Base-by-base conservation (phyloP, 768 basidiomycete genomes). In the Tulasnella sp. region DNA sequence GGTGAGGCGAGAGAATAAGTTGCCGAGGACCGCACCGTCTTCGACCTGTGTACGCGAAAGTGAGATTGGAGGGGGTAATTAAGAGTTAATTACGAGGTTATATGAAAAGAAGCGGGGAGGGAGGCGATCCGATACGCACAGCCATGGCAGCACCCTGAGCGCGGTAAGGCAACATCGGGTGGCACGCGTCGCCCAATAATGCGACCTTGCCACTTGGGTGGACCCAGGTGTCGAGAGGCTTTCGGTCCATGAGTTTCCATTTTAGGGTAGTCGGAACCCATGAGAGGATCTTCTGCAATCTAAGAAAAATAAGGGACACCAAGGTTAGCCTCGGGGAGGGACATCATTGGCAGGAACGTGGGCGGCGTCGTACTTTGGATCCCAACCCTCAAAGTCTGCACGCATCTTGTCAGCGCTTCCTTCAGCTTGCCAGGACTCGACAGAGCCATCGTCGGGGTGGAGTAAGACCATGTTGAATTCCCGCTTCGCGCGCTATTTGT, bases 141-240 rank as follows among this genome's bases (percentile, higher is more conserved):
- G 89, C 84, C 83, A 86, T 89, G 16, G 89, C 88, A 46, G 89
- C 86, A 8, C 89, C 89, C 83, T 90, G 90, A 0, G 89, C 90
- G 19, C 87, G 86, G 81, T 89, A 89, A 2, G 89, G 89, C 82
- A 90, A 84, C 88, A 90, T 90, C 1, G 90, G 88, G 82, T 91
- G 90, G 72, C 89, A 89, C 0, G 89, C 86, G 81, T 91, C 90
- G 1, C 90, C 90, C 0, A 91, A 84, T 21, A 91, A 83, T 5
- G 84, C 86, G 1, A 90, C 84, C 36, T 84, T 87, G 3, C 86
- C 87, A 24, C 84, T 83, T 46, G 81, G 81, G 83, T 90, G 88
- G 10, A 90, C 80, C 90, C 89, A 90, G 0, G 86, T 87, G 0
- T 84, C 83, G 75, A 91, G 83, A 31, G 89, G 89, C 5, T 82